Conservation (phyloP, 2,329 filamentous ascomycete species). For the Diaporthe destruens region DNA sequence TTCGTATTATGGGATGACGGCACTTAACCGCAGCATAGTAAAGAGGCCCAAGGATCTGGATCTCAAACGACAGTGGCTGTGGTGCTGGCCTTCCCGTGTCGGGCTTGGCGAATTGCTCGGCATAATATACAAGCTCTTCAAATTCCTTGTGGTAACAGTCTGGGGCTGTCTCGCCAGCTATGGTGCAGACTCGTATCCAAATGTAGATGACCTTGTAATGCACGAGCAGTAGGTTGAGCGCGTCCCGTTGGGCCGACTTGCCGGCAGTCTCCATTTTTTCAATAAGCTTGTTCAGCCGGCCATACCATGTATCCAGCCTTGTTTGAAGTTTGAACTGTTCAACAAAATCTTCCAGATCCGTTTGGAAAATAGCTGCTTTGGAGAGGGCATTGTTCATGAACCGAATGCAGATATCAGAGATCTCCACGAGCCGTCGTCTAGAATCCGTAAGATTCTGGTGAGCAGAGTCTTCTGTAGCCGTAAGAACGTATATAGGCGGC, state of each 20-base stretch:
- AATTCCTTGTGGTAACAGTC: not conserved
- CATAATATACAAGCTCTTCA: not conserved
- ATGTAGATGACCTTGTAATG: constrained; percentile 26
- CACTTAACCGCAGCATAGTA: constrained; percentile 13
- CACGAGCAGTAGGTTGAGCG: constrained; percentile 22
- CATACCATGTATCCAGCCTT: not conserved
- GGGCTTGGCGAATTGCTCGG: not conserved
- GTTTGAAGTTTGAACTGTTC: constrained; percentile 1
- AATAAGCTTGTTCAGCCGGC: not conserved
- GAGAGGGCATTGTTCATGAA: not conserved
- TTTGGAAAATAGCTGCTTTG: not conserved
- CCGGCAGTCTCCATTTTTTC: not conserved
- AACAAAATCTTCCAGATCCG: not conserved
- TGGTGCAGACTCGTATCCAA: constrained; percentile 21
- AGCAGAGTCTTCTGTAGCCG: constrained; percentile 3
- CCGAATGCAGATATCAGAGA: constrained; percentile 3
- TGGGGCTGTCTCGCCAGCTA: constrained; percentile 10
- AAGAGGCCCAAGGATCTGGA: not conserved
- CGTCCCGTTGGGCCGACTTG: not conserved
- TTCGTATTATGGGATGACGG: constrained; percentile 6
- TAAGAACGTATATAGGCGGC: not conserved
- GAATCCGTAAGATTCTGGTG: not conserved
- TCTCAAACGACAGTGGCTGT: constrained; percentile 1
- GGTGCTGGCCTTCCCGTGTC: not conserved
- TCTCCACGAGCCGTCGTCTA: not conserved